Conservation (phyloP, 1,284 basidiomycete species). For the Termitomyces sp. region DNA sequence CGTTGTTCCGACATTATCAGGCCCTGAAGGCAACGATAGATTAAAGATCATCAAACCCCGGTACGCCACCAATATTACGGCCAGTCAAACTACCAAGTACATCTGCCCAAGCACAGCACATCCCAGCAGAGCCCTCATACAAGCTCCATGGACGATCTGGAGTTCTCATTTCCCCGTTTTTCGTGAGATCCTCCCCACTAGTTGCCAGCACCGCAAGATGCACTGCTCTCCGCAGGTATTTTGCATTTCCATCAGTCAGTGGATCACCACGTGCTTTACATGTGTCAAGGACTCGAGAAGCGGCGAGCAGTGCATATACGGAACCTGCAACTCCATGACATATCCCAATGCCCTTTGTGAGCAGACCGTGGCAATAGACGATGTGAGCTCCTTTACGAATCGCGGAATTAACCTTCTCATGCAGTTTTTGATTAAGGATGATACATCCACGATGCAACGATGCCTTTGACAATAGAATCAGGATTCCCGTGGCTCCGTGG, state of each 20-base stretch:
- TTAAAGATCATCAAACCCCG: slow-evolving; percentile 30
- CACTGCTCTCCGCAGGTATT: slow-evolving; percentile 34
- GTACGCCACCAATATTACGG: slow-evolving; percentile 24
- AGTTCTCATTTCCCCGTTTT: slow-evolving; percentile 34
- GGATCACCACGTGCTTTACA: background rate
- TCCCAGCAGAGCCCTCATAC: slow-evolving; percentile 50
- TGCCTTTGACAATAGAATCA: slow-evolving; percentile 41
- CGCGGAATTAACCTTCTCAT: slow-evolving; percentile 25
- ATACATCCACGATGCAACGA: slow-evolving; percentile 24
- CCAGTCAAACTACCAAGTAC: slow-evolving; percentile 31
- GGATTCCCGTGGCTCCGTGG: slow-evolving; percentile 47
- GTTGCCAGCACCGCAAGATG: slow-evolving; percentile 44
- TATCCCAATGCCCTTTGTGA: slow-evolving; percentile 50
- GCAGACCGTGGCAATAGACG: slow-evolving; percentile 43
- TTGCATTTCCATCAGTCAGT: background rate
- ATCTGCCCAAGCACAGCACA: slow-evolving; percentile 52
- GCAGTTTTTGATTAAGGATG: slow-evolving; percentile 17
- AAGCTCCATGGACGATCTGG: slow-evolving; percentile 51
- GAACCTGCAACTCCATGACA: slow-evolving; percentile 53
- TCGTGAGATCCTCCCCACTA: slow-evolving; percentile 27
- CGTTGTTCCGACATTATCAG: background rate
- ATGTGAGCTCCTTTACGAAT: slow-evolving; percentile 34
- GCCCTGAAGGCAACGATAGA: background rate
- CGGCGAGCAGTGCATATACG: slow-evolving; percentile 45
- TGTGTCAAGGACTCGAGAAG: slow-evolving; percentile 32